Conservation (phyloP, 2,329 filamentous ascomycete genomes). For the Neophaeococcomyces aloes region DNA sequence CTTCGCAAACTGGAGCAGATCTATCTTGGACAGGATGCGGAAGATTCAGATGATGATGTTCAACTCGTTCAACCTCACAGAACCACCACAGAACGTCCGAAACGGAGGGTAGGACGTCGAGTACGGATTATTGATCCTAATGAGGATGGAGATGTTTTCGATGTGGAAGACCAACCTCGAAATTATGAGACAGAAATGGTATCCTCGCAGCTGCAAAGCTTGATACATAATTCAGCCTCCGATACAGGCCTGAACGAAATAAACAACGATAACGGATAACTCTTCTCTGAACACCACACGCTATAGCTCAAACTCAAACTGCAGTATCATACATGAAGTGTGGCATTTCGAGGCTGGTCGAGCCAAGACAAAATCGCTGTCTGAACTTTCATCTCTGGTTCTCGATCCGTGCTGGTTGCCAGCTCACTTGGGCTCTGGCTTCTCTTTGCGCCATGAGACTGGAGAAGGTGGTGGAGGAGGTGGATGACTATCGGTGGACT, state of each 20-base stretch:
- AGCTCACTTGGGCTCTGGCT: conserved; percentile 6
- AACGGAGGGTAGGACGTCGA: not conserved
- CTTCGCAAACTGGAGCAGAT: conserved; percentile 28
- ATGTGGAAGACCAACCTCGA: not conserved
- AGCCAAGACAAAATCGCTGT: not conserved
- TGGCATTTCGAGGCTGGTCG: not conserved
- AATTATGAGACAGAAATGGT: not conserved
- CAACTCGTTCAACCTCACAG: not conserved
- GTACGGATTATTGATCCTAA: not conserved
- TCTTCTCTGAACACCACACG: conserved; percentile 3
- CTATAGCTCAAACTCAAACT: conserved; percentile 7
- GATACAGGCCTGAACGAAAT: not conserved
- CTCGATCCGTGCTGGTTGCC: not conserved
- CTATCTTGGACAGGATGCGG: conserved; percentile 24
- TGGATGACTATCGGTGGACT: conserved; percentile 4
- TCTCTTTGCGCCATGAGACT: conserved; percentile 7
- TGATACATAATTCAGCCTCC: not conserved
- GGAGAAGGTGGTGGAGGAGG: conserved; percentile 8
- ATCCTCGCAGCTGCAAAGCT: not conserved
- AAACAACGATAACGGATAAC: conserved; percentile 6
- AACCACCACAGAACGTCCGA: not conserved
- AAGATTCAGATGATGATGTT: conserved; percentile 3
- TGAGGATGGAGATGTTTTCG: not conserved
- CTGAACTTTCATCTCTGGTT: not conserved
- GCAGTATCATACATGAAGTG: not conserved